These are phyloP conservation scores for Vitis cinerea DNA, from an alignment of 164 flowering plant species.

Conservation along the genomic window DNA sequence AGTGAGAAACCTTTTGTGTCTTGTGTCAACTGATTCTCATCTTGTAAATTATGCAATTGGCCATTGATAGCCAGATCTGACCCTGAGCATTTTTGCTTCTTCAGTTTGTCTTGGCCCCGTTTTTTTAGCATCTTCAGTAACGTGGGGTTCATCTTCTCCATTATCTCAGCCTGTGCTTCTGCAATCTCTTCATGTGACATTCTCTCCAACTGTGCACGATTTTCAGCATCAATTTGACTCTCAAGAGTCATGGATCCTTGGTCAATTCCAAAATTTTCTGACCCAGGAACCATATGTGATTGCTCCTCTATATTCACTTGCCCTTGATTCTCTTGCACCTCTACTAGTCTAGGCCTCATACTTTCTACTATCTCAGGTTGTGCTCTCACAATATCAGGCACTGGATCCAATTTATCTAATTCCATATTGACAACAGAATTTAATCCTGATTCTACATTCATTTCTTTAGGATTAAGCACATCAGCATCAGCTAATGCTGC, in stretches of 20 bases:
- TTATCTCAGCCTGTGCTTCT: constrained; percentile 78
- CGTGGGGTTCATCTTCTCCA: constrained; percentile 66
- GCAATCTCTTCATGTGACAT: constrained; percentile 84
- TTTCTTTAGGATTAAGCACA: constrained; percentile 7
- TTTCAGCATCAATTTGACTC: constrained; percentile 89
- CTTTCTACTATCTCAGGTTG: neutral
- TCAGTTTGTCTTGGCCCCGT: constrained; percentile 56
- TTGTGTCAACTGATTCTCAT: constrained; percentile 16
- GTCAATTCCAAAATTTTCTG: constrained; percentile 15
- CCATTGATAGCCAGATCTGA: constrained; percentile 12
- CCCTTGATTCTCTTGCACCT: constrained; percentile 2
- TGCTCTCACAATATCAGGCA: constrained; percentile 3
- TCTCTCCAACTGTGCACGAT: constrained; percentile 46
- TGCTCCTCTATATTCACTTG: neutral
- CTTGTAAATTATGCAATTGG: constrained; percentile 7
- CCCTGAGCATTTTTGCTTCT: constrained; percentile 29
- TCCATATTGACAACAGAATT: constrained; percentile 19
- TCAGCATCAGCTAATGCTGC: neutral
- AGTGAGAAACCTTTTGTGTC: constrained; percentile 8
- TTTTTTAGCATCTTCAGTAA: constrained; percentile 50
- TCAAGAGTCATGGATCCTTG: constrained; percentile 33
- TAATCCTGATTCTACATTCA: constrained; percentile 6
- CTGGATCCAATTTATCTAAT: constrained; percentile 10
- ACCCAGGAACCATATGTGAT: constrained; percentile 4
- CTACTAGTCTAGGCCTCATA: neutral